Conservation (phyloP, 2,329 filamentous ascomycete genomes). For the Trichoderma breve region DNA sequence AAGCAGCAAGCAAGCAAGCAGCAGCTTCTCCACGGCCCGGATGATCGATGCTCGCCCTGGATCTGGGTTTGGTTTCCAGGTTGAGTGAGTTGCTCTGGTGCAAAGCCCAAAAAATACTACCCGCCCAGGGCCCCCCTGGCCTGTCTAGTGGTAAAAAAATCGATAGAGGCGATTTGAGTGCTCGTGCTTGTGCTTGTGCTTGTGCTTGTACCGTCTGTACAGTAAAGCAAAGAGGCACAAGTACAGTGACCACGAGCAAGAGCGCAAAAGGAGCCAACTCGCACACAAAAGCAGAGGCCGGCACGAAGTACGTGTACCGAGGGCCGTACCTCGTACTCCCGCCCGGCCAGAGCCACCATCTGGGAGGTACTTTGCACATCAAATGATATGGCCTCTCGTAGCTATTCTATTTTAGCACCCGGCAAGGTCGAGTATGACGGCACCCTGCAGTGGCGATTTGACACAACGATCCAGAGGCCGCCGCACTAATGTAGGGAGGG, state of each 20-base stretch:
- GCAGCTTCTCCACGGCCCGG: not conserved
- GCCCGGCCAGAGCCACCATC: not conserved
- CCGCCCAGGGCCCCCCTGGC: not conserved
- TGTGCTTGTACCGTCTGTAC: not conserved
- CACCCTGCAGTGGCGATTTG: constrained; percentile 22
- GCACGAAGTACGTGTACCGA: not conserved
- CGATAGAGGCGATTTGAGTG: not conserved
- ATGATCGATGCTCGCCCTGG: constrained; percentile 9
- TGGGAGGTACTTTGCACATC: not conserved
- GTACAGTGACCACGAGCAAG: not conserved
- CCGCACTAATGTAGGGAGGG: constrained; percentile 19
- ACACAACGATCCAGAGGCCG: constrained; percentile 16
- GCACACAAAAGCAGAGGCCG: not conserved
- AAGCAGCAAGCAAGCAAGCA: not conserved
- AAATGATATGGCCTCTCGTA: not conserved
- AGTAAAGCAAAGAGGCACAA: not conserved
- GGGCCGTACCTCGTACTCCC: not conserved
- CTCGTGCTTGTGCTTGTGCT: not conserved
- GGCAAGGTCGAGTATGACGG: constrained; percentile 22
- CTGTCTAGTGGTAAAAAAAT: not conserved
- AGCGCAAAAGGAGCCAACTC: not conserved
- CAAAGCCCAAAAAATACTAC: not conserved
- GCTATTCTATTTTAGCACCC: not conserved
- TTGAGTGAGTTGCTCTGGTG: not conserved
- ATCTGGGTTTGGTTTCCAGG: constrained; percentile 3